Evolutionary conservation across 768 basidiomycete species (phyloP), one percentile per base, ranked within the genome.

Genomic region (Imleria badia): DNA sequence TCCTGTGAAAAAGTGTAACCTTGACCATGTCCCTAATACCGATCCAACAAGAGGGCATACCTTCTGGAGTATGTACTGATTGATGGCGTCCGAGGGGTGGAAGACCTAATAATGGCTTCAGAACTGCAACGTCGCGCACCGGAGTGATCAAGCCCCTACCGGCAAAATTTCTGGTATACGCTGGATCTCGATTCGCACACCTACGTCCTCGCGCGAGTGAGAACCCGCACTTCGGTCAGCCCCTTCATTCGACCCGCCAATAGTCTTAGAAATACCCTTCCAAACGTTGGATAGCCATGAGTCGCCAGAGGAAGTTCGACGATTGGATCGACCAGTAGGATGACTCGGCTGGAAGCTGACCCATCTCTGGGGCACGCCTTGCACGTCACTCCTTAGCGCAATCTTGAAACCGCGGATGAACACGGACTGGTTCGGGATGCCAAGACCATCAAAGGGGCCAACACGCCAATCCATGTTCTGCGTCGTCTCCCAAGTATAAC

Each of bases 371-470:
- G 65, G 55, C 7, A 57, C 48, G 19, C 53, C 59, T 43, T 50
- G 61, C 38, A 49, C 38, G 14, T 38, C 19, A 17, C 53, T 56
- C 43, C 67, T 48, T n/a, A 64, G 17, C n/a, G 62, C 62, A 40
- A 67, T 55, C 56, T 68, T 72, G 59, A 69, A 71, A 8, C 71
- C 71, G 10, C 62, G 63, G 22, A 72, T 60, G 34, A 72, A 68
- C 20, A 71, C 61, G 22, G 59, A 48, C 45, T 73, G 72, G n/a
- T 71, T 68, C 34, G 53, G n/a, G 10, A 39, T 20, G 3, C 45
- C 57, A 11, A 14, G 41, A 7, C 46, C 42, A 26, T 65, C 53
- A 6, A 17, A 30, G 12, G 65, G 65, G 15, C 65, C 55, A 17
- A 48, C 45, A 8, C 66, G 66, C 52, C 55, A 65, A 19, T 62